Percentiles rank a stretch among this genome's conserved stretches.
phyloP scores from a whole-genome alignment of 2,329 filamentous ascomycete genomes.

The Cercospora sp. region DNA sequence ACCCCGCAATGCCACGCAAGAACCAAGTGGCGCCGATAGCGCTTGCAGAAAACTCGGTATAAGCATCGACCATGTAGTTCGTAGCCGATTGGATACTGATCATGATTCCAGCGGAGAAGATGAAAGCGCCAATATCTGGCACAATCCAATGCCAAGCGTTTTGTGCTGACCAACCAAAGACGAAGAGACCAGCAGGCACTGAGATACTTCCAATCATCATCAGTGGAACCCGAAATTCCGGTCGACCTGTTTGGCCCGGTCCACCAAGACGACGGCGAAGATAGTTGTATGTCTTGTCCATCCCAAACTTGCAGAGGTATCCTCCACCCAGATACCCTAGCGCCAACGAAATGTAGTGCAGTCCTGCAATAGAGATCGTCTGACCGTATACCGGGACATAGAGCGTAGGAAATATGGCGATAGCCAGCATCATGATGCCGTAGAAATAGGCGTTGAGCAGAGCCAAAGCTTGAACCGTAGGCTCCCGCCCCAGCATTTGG shows the following conservation, averaged over 20 bases:
- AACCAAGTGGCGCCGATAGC: constrained; percentile 66
- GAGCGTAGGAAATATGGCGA: background rate
- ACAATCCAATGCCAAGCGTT: constrained; percentile 23
- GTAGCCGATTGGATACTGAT: constrained; percentile 28
- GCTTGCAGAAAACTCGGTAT: constrained; percentile 59
- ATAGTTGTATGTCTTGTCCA: constrained; percentile 15
- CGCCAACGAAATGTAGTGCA: constrained; percentile 46
- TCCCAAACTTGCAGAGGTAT: background rate
- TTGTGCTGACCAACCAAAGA: constrained; percentile 24
- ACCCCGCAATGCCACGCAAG: constrained; percentile 54
- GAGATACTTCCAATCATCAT: constrained; percentile 9
- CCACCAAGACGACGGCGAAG: constrained; percentile 19
- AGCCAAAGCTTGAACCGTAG: background rate
- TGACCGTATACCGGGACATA: background rate
- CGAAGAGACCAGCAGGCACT: constrained; percentile 16
- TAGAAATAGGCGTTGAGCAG: background rate
- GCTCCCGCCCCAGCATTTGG: background rate
- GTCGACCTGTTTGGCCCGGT: background rate
- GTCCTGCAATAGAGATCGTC: constrained; percentile 35
- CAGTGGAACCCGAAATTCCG: background rate
- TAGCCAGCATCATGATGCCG: background rate
- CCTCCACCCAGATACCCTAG: constrained; percentile 42
- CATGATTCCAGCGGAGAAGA: constrained; percentile 28
- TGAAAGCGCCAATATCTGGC: constrained; percentile 30
- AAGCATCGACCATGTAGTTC: constrained; percentile 66